Evolutionary conservation across 225 moss, liverwort and hornwort genomes (phyloP).

Genomic region (Thuidium tamariscinum): DNA sequence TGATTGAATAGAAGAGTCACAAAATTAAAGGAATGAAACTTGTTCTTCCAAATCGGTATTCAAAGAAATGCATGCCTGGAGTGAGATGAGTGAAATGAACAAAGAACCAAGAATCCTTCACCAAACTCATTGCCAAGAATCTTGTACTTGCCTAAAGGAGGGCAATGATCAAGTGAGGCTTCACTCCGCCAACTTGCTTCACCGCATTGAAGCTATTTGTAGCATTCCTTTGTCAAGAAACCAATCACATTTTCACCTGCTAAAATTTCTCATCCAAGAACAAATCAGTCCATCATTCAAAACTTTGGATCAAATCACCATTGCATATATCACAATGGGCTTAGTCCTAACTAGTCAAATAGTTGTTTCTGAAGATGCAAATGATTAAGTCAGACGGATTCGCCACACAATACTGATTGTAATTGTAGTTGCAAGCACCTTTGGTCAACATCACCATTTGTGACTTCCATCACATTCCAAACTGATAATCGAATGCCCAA

Average conservation of each 20-base stretch:
- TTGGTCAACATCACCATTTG: constrained; percentile 59
- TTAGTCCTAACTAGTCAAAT: not conserved
- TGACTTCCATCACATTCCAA: constrained; percentile 62
- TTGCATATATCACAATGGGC: not conserved
- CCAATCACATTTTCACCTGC: too few relatives aligned
- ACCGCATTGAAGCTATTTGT: too few relatives aligned
- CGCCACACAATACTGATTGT: constrained; percentile 27
- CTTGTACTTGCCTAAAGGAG: too few relatives aligned
- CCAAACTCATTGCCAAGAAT: not conserved
- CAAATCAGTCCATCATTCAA: not conserved
- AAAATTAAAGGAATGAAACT: not conserved
- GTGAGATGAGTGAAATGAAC: not conserved
- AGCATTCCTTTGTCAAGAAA: not conserved
- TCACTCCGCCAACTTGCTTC: not conserved
- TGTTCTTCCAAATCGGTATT: not conserved
- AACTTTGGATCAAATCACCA: not conserved
- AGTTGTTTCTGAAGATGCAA: not conserved
- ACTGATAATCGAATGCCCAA: constrained; percentile 66
- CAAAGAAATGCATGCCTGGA: not conserved
- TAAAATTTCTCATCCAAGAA: not conserved
- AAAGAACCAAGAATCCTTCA: not conserved
- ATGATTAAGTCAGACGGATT: not conserved
- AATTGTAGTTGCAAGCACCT: constrained; percentile 26
- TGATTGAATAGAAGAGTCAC: not conserved
- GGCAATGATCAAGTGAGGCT: too few relatives aligned